Base-by-base conservation (phyloP, 805 yeast species). In the Candida boidinii region DNA sequence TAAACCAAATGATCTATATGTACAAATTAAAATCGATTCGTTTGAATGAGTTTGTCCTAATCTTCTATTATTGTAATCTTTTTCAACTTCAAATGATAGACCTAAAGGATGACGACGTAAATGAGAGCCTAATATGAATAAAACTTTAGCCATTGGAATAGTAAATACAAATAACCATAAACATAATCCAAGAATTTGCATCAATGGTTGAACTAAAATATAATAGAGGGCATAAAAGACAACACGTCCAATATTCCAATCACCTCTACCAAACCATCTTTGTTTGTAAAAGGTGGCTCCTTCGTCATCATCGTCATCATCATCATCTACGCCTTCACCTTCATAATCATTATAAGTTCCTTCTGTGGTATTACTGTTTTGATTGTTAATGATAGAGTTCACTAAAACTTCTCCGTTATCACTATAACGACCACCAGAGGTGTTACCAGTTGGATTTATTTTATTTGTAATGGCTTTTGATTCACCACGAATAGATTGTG, bases 81-180 rank as follows among this genome's bases (percentile, higher is more conserved):
- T 64, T 41, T 79, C 85, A 36, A 63, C 60, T 48, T 76, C 78
- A 58, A 85, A 83, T 17, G 78, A 73, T n/a, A 90, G 58, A 0
- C 95, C 95, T 36, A 90, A 61, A 0, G 98, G 98, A 54, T 88
- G 96, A 37, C 88, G 73, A 48, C 95, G 76, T 37, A 88, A 62
- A 54, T 92, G 96, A 37, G 73, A 70, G 43, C 80, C 67, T 22
- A 92, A 54, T 15, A 79, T 76, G 44, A 66, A 57, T 18, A 82
- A 62, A 13, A 86, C 80, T 33, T 86, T 86, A 13, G 94, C 77
- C 94, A 92, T 86, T 26, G 98, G 98, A 30, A 90, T 86, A 5
- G 95, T 76, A 53, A 92, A 79, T 1, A 88, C 95, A 23, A 73
- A 54, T 23, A 90, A 55, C 96, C 96, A 92, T 44, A 90, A 73